Evolutionary conservation across 2,329 filamentous ascomycete species (phyloP).

Genomic region (Fusarium abutilonis): DNA sequence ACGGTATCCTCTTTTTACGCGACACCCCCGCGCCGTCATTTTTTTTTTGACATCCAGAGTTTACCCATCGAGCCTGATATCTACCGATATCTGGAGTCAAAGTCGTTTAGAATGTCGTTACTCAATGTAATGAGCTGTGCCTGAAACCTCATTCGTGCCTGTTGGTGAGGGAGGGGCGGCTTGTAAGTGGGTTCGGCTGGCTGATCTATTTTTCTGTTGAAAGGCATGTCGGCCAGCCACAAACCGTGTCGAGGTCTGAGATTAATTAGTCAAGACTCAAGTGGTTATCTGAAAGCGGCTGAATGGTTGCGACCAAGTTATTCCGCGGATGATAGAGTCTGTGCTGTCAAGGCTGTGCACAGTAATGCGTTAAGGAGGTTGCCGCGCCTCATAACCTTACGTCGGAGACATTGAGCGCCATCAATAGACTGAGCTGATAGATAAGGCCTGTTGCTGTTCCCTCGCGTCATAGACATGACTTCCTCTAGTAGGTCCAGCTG

Average conservation of each 20-base stretch:
- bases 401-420: slow-evolving; percentile 1
- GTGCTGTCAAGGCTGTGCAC: not conserved
- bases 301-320: slow-evolving; percentile 15
- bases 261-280: slow-evolving; percentile 31
- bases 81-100: slow-evolving; percentile 31
- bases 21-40: slow-evolving; percentile 28
- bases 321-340: slow-evolving; percentile 19
- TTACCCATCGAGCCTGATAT: slow-evolving; percentile 37
- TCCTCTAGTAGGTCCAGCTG: not conserved
- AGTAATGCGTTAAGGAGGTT: not conserved
- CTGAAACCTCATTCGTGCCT: slow-evolving; percentile 29
- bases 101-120: slow-evolving; percentile 33
- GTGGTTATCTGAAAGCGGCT: slow-evolving; percentile 23
- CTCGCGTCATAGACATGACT: slow-evolving; percentile 34
- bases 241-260: slow-evolving; percentile 9
- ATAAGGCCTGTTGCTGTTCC: slow-evolving; percentile 24
- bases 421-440: slow-evolving; percentile 17
- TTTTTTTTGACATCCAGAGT: slow-evolving; percentile 12
- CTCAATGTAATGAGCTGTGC: slow-evolving; percentile 39
- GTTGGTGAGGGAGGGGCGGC: slow-evolving; percentile 34
- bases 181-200: slow-evolving; percentile 22
- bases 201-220: slow-evolving; percentile 32
- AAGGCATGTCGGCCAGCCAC: slow-evolving; percentile 34
- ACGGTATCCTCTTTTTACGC: slow-evolving; percentile 18
- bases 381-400: slow-evolving; percentile 8